Base-by-base conservation (phyloP, 2,329 filamentous ascomycete species). In the Xylaria sp. region DNA sequence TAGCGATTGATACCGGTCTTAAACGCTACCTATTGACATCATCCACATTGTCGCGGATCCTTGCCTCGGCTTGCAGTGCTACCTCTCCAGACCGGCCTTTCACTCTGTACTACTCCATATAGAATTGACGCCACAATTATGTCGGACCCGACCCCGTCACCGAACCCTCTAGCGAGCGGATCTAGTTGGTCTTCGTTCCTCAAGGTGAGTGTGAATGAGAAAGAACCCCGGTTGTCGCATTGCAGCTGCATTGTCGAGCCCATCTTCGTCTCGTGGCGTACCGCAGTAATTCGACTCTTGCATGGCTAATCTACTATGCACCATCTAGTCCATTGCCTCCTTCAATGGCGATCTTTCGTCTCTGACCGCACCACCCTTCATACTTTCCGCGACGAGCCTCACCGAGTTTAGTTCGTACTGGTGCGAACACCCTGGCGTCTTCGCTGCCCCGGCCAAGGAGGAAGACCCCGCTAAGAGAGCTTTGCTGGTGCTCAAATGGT, bases 351-450 rank as follows among this genome's bases (percentile, higher is more conserved):
- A 86, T 61, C 81, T 86, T 20, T 81, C 84, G 65, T 86, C 85
- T 63, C 80, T 86, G 52, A 85, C 84, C 0, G 84, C 83, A 0
- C 84, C 84, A 0, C 83, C 83, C 2, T 84, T 81, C 59, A 83
- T 86, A 71, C 79, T 86, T 12, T 83, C 80, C 25, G 85, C 84
- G 13, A 84, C 76, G 45, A 79, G 77, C 74, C 74, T 85, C 5
- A 83, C 84, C 56, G 84, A 86, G 72, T 83, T 83, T 39, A 84
- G 83, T 63, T 81, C 81, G 67, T 85, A 83, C 72, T 86, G 84
- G 84, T 81, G 81, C 41, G 80, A 85, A 66, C 80, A 83, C 18
- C 84, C 84, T 0, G 73, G 75, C 45, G 78, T 85, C 32, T 86
- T 86, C 61, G 79, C 81, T 1, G 83, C 83, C 0, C 82, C 84